Conservation (phyloP, 192 early-diverging fungal species). For the Coemansia sp. region DNA sequence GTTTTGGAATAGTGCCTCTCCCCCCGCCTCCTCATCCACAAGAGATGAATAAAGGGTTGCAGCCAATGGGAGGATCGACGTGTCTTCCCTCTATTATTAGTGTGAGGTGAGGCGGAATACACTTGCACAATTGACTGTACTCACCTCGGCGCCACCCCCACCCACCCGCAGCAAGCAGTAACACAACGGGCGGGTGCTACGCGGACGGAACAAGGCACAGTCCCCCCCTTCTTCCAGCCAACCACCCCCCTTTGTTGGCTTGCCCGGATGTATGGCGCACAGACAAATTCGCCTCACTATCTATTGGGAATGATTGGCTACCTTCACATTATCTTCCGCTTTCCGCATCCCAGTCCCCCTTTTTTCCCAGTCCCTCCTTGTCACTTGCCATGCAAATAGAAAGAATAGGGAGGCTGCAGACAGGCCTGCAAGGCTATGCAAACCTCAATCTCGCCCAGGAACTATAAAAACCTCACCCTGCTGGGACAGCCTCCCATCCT, state of each 20-base stretch:
- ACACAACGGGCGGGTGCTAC: neutral
- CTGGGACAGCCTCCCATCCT: neutral
- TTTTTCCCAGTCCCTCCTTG: neutral
- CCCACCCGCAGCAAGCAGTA: constrained; percentile 4
- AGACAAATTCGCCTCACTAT: neutral
- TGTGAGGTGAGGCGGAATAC: constrained; percentile 2
- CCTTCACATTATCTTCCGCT: neutral
- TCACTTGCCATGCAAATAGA: neutral
- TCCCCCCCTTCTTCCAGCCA: neutral
- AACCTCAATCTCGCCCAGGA: constrained; percentile 3
- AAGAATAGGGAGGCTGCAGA: constrained; percentile 5
- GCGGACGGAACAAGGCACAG: neutral
- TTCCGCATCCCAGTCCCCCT: constrained; percentile 6
- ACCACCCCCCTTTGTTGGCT: neutral
- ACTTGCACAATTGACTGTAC: neutral
- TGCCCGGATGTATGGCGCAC: neutral
- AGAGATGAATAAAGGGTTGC: too few species aligned
- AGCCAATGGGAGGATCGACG: too few species aligned
- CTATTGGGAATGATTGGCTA: neutral
- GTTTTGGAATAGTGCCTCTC: neutral
- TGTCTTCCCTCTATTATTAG: neutral
- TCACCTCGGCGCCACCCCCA: constrained; percentile 3
- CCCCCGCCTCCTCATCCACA: neutral
- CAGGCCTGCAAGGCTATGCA: neutral
- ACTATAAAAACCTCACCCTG: neutral